A percentile compares a stretch with the other conserved stretches of the same genome.
These are phyloP conservation scores for Rubus parviflorus DNA, from an alignment of 306 rosid genomes.

Conservation along the genomic window DNA sequence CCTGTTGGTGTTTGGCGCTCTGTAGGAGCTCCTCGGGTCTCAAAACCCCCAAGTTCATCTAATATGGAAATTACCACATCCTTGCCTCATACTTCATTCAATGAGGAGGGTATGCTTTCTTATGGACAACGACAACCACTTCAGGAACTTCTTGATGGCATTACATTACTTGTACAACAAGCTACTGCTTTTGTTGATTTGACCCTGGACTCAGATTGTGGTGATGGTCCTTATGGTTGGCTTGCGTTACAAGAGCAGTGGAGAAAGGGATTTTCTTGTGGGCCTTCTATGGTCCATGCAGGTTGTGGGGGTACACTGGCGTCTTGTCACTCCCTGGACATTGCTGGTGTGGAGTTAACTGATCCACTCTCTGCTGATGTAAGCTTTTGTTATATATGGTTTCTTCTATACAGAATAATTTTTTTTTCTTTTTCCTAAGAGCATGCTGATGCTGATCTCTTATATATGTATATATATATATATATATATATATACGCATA, in stretches of 20 bases:
- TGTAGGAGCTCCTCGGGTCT: conserved; percentile 72
- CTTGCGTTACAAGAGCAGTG: conserved; percentile 97
- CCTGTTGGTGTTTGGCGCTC: conserved; percentile 99
- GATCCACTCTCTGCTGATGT: conserved; percentile 97
- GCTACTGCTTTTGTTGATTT: conserved; percentile 94
- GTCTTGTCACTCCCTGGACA: conserved; percentile 94
- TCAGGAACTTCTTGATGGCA: conserved; percentile 95
- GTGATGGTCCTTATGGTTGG: conserved; percentile 98
- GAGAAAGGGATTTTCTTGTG: conserved; percentile 96
- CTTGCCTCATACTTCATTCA: conserved; percentile 76
- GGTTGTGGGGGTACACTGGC: conserved; percentile 99
- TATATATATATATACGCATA: not conserved
- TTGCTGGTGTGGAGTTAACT: conserved; percentile 95
- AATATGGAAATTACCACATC: conserved; percentile 73
- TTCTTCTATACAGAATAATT: not conserved
- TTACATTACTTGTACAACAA: conserved; percentile 86
- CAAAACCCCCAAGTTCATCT: conserved; percentile 70
- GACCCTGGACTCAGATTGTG: conserved; percentile 85
- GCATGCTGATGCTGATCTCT: conserved; percentile 18
- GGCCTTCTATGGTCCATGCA: conserved; percentile 95
- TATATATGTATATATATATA: not conserved
- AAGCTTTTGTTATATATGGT: conserved; percentile 39
- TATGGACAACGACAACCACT: conserved; percentile 90
- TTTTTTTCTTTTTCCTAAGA: conserved; percentile 13
- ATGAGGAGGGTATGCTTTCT: conserved; percentile 83